These are phyloP conservation scores for Paramecium bursaria DNA, from an alignment of 73 alveolate species.

Conservation along the genomic window DNA sequence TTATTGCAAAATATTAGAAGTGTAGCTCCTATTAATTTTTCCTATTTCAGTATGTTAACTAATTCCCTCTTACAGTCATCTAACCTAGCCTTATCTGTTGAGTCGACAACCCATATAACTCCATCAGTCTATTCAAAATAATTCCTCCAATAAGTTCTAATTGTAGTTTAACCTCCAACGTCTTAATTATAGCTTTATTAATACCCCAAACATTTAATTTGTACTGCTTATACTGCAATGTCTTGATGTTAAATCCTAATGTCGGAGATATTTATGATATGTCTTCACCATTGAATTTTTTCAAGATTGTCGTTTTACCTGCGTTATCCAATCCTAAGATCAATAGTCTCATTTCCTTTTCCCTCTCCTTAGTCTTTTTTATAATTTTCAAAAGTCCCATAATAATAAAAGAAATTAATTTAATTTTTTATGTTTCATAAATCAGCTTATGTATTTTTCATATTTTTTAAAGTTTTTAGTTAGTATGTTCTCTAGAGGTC, in stretches of 20 bases:
- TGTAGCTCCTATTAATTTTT: slow-evolving; percentile 80
- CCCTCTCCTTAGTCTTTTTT: slow-evolving; percentile 91
- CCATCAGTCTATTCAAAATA: slow-evolving; percentile 99
- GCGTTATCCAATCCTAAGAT: slow-evolving; percentile 96
- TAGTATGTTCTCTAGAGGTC: slow-evolving; percentile 84
- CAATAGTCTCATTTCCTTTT: slow-evolving; percentile 91
- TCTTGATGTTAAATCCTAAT: slow-evolving; percentile 96
- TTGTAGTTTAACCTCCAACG: slow-evolving; percentile 99
- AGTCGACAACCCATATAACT: slow-evolving; percentile 96
- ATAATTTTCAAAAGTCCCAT: slow-evolving; percentile 95
- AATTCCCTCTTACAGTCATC: slow-evolving; percentile 94
- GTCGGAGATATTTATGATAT: slow-evolving; percentile 97
- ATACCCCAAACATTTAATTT: slow-evolving; percentile 96
- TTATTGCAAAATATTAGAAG: slow-evolving; percentile 90
- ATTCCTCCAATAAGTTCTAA: slow-evolving; percentile 98
- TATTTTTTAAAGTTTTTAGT: slow-evolving; percentile 77
- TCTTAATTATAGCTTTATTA: slow-evolving; percentile 15
- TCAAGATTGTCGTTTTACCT: slow-evolving; percentile 95
- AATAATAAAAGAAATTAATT: too few species aligned
- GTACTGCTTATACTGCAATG: slow-evolving; percentile 91
- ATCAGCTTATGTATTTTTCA: slow-evolving; percentile 75
- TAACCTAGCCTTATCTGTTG: slow-evolving; percentile 95
- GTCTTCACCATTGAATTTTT: slow-evolving; percentile 96
- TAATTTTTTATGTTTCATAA: too few species aligned
- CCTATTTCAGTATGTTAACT: slow-evolving; percentile 72